These are phyloP conservation scores for Paspalum vaginatum DNA, from an alignment of 176 grass and related monocot species.

Conservation along the genomic window DNA sequence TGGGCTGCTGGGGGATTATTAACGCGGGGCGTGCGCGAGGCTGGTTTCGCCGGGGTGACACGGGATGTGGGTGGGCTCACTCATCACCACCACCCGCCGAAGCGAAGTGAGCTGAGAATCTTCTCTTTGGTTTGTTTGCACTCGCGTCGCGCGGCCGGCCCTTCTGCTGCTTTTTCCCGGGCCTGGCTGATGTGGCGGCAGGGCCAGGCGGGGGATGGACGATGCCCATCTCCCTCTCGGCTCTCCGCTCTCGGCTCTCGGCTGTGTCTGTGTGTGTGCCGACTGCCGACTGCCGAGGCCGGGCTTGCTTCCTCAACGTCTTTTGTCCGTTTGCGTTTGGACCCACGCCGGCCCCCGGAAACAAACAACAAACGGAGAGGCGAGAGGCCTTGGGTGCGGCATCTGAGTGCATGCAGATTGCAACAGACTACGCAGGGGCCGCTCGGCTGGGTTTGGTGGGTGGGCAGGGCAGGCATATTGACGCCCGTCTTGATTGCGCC, in stretches of 20 bases:
- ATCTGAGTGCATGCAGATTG: background rate
- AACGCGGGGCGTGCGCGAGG: background rate
- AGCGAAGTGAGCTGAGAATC: slow-evolving; percentile 28
- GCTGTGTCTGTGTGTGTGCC: no score
- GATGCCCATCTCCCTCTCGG: no score
- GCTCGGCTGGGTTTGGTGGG: background rate
- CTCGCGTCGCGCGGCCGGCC: background rate
- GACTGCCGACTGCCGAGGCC: no score
- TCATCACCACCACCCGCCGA: no score
- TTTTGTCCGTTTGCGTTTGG: slow-evolving; percentile 38
- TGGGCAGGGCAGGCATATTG: slow-evolving; percentile 28
- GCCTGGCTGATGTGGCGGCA: slow-evolving; percentile 20
- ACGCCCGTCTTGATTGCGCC: slow-evolving; percentile 36
- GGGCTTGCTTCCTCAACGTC: no score
- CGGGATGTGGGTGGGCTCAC: background rate
- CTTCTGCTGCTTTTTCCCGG: slow-evolving; percentile 13
- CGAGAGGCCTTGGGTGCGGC: background rate
- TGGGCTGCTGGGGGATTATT: background rate
- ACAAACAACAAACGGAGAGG: background rate
- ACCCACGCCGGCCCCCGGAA: no score
- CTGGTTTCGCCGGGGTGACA: background rate
- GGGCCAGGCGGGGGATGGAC: no score
- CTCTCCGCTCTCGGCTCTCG: no score
- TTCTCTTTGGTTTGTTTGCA: slow-evolving; percentile 50
- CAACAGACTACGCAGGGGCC: no score